Percentiles rank a stretch among this genome's conserved stretches.
phyloP scores from a whole-genome alignment of 2,329 filamentous ascomycete genomes.

The Monascus ruber region DNA sequence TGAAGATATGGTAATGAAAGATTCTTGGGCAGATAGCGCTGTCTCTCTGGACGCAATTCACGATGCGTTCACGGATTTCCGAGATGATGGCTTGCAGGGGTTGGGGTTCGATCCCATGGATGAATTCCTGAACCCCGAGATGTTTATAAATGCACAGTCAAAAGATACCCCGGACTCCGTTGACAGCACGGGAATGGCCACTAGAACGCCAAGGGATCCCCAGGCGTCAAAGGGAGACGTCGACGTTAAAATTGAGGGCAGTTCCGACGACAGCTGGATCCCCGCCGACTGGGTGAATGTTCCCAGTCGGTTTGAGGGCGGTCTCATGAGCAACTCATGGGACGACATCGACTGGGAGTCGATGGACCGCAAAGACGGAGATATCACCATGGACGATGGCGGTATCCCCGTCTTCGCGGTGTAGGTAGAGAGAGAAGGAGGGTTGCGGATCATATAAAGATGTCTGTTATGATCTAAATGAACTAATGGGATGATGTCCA shows the following conservation, averaged over 20 bases:
- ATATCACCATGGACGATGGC: conserved; percentile 13
- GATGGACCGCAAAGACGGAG: conserved; percentile 18
- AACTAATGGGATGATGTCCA: too few relatives aligned
- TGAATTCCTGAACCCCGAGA: conserved; percentile 26
- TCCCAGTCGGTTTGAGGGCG: conserved; percentile 14
- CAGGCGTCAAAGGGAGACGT: conserved; percentile 23
- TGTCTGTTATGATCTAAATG: too few relatives aligned
- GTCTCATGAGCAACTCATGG: conserved; percentile 16
- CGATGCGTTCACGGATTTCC: conserved; percentile 25
- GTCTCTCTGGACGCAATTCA: conserved; percentile 28
- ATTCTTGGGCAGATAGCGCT: conserved; percentile 27
- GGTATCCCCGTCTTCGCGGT: too few relatives aligned
- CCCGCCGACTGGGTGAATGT: conserved; percentile 23
- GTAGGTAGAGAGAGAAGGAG: too few relatives aligned
- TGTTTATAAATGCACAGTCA: conserved; percentile 20
- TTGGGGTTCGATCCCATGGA: conserved; percentile 26
- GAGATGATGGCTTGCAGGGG: conserved; percentile 14
- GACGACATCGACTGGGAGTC: conserved; percentile 31
- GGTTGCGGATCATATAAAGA: too few relatives aligned
- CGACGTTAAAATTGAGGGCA: conserved; percentile 15
- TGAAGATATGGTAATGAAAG: conserved; percentile 10
- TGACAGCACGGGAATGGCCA: conserved; percentile 20
- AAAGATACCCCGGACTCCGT: conserved; percentile 28
- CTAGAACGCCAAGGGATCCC: conserved; percentile 26
- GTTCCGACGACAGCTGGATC: conserved; percentile 18